These are phyloP conservation scores for Hypoxylon lienhwacheense DNA, from an alignment of 495 filamentous ascomycete genomes.

Conservation along the genomic window DNA sequence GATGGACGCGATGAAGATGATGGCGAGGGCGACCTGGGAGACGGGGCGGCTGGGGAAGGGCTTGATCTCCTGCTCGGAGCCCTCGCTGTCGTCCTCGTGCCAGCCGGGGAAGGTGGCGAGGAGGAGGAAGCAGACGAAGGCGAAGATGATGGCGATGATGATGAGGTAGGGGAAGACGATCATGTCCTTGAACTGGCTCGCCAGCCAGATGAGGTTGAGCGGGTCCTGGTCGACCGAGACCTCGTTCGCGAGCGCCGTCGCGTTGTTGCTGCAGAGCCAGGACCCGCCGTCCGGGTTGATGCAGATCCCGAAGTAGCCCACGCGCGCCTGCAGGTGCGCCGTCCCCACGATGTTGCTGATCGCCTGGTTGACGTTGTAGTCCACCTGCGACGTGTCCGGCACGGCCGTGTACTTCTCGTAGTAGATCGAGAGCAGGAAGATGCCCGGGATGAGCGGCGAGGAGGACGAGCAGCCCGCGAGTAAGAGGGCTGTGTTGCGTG, in stretches of 20 bases:
- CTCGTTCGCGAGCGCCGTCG: conserved; percentile 69
- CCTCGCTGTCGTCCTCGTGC: conserved; percentile 69
- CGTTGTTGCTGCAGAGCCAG: conserved; percentile 78
- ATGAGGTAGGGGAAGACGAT: conserved; percentile 80
- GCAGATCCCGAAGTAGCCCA: conserved; percentile 67
- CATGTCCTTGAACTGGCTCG: conserved; percentile 76
- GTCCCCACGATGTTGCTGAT: conserved; percentile 72
- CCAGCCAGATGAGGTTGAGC: conserved; percentile 78
- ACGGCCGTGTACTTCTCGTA: conserved; percentile 66
- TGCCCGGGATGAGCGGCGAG: conserved; percentile 72
- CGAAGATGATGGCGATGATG: conserved; percentile 81
- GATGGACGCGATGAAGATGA: conserved; percentile 78
- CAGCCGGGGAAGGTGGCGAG: conserved; percentile 81
- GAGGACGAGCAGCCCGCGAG: conserved; percentile 79
- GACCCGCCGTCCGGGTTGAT: conserved; percentile 70
- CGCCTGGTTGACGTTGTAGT: conserved; percentile 76
- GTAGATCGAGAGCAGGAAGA: conserved; percentile 79
- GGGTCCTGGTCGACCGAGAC: conserved; percentile 73
- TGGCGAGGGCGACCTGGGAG: conserved; percentile 71
- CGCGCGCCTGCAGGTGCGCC: conserved; percentile 67
- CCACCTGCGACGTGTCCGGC: conserved; percentile 76
- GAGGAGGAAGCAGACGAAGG: conserved; percentile 72
- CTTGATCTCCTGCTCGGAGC: conserved; percentile 71
- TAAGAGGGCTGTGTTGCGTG: conserved; percentile 66
- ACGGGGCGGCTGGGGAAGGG: conserved; percentile 77